phyloP scores from a whole-genome alignment of 2,329 filamentous ascomycete species.

The Chrysoporthe austroafricana region DNA sequence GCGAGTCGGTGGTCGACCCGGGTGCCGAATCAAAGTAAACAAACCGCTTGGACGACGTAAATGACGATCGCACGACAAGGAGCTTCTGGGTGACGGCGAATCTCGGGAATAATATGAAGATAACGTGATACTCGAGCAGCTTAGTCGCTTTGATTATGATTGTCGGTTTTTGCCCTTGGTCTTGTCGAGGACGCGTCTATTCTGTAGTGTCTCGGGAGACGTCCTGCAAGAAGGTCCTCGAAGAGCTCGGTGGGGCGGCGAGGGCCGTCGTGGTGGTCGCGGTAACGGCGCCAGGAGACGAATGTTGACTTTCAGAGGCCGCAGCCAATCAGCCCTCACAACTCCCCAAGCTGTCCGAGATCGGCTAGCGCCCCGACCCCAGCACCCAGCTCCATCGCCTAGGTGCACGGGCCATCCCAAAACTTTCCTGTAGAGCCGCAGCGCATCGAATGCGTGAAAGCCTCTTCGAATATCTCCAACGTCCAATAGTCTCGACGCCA shows the following conservation, averaged over 20 bases:
- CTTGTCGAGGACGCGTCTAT: not conserved
- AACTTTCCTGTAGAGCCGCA: constrained; percentile 20
- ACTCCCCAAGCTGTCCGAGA: not conserved
- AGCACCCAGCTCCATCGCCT: not conserved
- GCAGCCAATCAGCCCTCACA: constrained; percentile 24
- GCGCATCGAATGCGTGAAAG: not conserved
- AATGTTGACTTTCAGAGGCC: constrained; percentile 29
- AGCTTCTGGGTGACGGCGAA: not conserved
- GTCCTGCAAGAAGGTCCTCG: not conserved
- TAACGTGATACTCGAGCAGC: not conserved
- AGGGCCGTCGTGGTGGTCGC: constrained; percentile 6
- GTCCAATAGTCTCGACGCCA: not conserved
- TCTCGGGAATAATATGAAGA: not conserved
- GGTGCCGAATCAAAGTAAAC: constrained; percentile 11
- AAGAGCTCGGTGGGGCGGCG: constrained; percentile 1
- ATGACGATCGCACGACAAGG: not conserved
- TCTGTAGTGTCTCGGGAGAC: not conserved
- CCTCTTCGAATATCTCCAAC: not conserved
- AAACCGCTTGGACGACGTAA: constrained; percentile 13
- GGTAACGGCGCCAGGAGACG: constrained; percentile 14
- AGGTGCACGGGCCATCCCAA: constrained; percentile 23
- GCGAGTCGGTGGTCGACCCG: constrained; percentile 1
- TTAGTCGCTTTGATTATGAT: not conserved
- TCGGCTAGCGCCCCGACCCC: not conserved
- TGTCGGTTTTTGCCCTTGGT: not conserved